Conservation (phyloP, 2,329 filamentous ascomycete genomes). For the Fusarium austroafricanum region DNA sequence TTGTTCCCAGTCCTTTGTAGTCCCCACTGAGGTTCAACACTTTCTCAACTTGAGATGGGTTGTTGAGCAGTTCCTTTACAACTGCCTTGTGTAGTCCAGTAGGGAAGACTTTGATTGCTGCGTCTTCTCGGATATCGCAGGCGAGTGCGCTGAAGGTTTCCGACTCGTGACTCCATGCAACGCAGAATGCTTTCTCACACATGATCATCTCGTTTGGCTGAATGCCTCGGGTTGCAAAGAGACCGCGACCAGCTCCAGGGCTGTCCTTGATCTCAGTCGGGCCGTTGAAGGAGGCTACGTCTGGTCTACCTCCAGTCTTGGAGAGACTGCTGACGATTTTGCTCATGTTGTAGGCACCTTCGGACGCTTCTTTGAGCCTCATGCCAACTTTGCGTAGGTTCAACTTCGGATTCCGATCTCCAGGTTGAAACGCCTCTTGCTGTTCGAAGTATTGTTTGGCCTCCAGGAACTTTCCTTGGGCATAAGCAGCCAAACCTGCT, state of each 20-base stretch:
- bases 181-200: slow-evolving; percentile 52
- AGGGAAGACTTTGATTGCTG: slow-evolving; percentile 46
- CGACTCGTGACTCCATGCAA: slow-evolving; percentile 48
- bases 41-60: slow-evolving; percentile 40
- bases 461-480: slow-evolving; percentile 41
- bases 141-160: slow-evolving; percentile 48
- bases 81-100: slow-evolving; percentile 48
- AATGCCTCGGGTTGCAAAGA: slow-evolving; percentile 52
- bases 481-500: slow-evolving; percentile 49
- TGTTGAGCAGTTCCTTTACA: slow-evolving; percentile 44
- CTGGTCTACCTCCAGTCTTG: slow-evolving; percentile 45
- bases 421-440: slow-evolving; percentile 42
- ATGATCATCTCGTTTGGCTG: slow-evolving; percentile 48
- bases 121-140: slow-evolving; percentile 48
- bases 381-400: slow-evolving; percentile 35
- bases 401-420: slow-evolving; percentile 28
- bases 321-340: slow-evolving; percentile 41
- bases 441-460: slow-evolving; percentile 43
- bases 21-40: slow-evolving; percentile 45
- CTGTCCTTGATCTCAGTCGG: slow-evolving; percentile 46
- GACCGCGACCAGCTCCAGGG: slow-evolving; percentile 49
- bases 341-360: slow-evolving; percentile 39
- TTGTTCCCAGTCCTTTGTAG: slow-evolving; percentile 40
- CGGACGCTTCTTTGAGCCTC: slow-evolving; percentile 44
- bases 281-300: slow-evolving; percentile 46